Conservation (phyloP, 2,329 filamentous ascomycete species). For the Berkeleyomyces rouxiae region DNA sequence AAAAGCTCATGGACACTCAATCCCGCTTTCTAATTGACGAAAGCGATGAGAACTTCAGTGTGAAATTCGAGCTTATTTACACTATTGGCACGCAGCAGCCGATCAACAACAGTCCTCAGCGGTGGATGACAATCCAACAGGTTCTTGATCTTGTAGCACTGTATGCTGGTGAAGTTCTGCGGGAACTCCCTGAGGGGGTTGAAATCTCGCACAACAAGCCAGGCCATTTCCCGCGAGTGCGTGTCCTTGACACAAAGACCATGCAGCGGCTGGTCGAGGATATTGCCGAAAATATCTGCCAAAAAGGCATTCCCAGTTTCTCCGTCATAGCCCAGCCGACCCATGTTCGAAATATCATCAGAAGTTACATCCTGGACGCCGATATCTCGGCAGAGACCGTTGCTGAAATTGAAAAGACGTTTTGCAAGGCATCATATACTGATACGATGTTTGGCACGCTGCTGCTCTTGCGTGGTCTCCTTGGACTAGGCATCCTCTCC, state of each 20-base stretch:
- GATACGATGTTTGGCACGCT: constrained; percentile 21
- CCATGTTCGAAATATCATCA: constrained; percentile 20
- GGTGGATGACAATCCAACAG: constrained; percentile 40
- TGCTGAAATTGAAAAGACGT: constrained; percentile 21
- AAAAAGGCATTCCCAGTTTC: constrained; percentile 26
- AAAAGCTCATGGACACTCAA: constrained; percentile 27
- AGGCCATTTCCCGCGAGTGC: constrained; percentile 30
- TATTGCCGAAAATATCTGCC: constrained; percentile 27
- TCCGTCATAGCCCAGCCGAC: constrained; percentile 24
- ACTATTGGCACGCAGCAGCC: constrained; percentile 37
- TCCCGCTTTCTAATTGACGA: constrained; percentile 46
- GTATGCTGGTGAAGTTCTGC: constrained; percentile 19
- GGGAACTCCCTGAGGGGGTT: constrained; percentile 23
- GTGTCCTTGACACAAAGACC: constrained; percentile 27
- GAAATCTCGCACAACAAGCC: constrained; percentile 22
- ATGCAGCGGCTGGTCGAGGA: not conserved
- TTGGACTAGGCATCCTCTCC: constrained; percentile 36
- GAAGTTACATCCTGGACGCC: constrained; percentile 28
- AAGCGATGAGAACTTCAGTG: constrained; percentile 45
- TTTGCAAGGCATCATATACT: constrained; percentile 21
- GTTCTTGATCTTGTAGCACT: constrained; percentile 29
- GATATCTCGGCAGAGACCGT: constrained; percentile 18
- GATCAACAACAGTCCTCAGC: constrained; percentile 34
- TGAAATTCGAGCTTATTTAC: constrained; percentile 46
- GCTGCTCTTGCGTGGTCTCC: constrained; percentile 36